Conservation (phyloP, 2,329 filamentous ascomycete genomes). For the Fusarium sp. region DNA sequence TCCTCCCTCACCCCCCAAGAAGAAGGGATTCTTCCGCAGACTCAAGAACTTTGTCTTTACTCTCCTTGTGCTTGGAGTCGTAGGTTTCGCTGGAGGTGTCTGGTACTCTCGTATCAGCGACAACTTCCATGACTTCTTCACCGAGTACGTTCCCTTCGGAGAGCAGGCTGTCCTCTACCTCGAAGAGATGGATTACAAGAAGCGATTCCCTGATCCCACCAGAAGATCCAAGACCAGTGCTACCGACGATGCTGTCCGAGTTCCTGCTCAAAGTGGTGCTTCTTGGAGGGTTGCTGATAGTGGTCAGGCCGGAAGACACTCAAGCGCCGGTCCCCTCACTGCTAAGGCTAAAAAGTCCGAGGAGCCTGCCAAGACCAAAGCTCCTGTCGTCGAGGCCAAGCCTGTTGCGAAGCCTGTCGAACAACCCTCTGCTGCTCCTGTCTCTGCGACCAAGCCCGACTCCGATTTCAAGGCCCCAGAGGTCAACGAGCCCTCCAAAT, state of each 20-base stretch:
- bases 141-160: slow-evolving; percentile 93
- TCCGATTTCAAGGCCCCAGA: slow-evolving; percentile 65
- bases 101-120: slow-evolving; percentile 94
- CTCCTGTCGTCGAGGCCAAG: slow-evolving; percentile 36
- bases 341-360: slow-evolving; percentile 47
- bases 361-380: slow-evolving; percentile 48
- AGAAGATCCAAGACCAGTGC: slow-evolving; percentile 62
- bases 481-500: slow-evolving; percentile 72
- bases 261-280: slow-evolving; percentile 86
- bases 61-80: slow-evolving; percentile 77
- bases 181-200: slow-evolving; percentile 93
- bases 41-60: slow-evolving; percentile 83
- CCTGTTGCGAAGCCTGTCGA: slow-evolving; percentile 48
- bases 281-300: slow-evolving; percentile 80
- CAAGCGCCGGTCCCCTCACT: slow-evolving; percentile 62
- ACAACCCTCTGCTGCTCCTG: slow-evolving; percentile 48
- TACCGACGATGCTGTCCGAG: slow-evolving; percentile 78
- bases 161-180: slow-evolving; percentile 96
- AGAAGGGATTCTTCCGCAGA: slow-evolving; percentile 75
- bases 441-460: slow-evolving; percentile 42
- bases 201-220: slow-evolving; percentile 73
- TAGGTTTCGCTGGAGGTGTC: slow-evolving; percentile 87
- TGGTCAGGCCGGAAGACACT: slow-evolving; percentile 67
- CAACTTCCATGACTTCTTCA: slow-evolving; percentile 99
- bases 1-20: slow-evolving; percentile 50